Percentiles rank a stretch among this genome's conserved stretches.
Evolutionary conservation across 805 yeast genomes (phyloP).

Genomic region (Nakazawaea ernobii): DNA sequence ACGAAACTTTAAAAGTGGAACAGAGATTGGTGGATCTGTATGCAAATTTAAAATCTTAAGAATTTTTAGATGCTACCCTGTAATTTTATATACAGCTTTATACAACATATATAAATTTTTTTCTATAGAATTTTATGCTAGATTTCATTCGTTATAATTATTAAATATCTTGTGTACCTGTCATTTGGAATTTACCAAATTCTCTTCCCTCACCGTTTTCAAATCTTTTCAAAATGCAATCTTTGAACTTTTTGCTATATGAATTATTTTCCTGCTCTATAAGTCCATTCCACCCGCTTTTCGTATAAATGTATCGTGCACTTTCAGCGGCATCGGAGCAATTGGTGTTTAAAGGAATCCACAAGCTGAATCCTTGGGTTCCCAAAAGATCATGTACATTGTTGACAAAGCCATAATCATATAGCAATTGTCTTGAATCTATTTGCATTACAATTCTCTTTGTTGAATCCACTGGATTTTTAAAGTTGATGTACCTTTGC

Average conservation of each 20-base stretch:
- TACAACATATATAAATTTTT: too few species aligned
- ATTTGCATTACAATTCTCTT: constrained; percentile 32
- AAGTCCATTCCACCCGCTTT: constrained; percentile 12
- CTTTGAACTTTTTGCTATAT: constrained; percentile 20
- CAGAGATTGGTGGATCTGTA: constrained; percentile 62
- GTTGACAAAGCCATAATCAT: constrained; percentile 28
- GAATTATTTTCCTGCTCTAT: constrained; percentile 23
- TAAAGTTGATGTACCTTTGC: constrained; percentile 38
- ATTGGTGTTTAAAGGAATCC: constrained; percentile 20
- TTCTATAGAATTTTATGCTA: too few species aligned
- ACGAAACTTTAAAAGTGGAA: constrained; percentile 71
- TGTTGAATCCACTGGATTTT: constrained; percentile 23
- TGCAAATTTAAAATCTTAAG: constrained; percentile 23
- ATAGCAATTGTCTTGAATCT: constrained; percentile 27
- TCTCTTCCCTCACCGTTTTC: constrained; percentile 19
- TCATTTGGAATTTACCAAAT: constrained; percentile 16
- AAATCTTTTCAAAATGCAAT: constrained; percentile 19
- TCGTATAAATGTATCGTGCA: constrained; percentile 1
- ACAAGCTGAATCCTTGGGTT: constrained; percentile 3
- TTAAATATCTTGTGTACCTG: too few species aligned
- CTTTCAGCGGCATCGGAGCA: constrained; percentile 14
- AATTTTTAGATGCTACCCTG: neutral
- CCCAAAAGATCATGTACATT: constrained; percentile 32
- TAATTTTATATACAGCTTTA: too few species aligned
- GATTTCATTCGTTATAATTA: too few species aligned